Percentiles rank a stretch among this genome's conserved stretches.
phyloP scores from a whole-genome alignment of 2,329 filamentous ascomycete genomes.

The Pyrenophora teres region DNA sequence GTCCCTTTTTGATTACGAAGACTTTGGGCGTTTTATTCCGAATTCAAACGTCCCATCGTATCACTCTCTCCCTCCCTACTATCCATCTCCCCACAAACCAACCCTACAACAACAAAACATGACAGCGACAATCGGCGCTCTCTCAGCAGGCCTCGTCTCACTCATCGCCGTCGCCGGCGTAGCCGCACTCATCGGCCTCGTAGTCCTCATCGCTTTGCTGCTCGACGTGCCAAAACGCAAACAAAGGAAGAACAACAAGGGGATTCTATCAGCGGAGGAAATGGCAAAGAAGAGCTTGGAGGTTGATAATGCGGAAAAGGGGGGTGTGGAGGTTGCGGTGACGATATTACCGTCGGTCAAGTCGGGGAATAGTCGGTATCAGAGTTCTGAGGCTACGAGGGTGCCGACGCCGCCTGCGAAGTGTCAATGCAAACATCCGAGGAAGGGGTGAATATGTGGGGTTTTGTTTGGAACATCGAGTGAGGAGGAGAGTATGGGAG shows the following conservation, averaged over 20 bases:
- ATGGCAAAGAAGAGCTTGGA: constrained; percentile 12
- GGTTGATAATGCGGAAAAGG: constrained; percentile 10
- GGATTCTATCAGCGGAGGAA: constrained; percentile 11
- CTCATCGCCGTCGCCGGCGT: constrained; percentile 16
- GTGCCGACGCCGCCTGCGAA: too few species aligned
- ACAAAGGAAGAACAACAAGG: constrained; percentile 5
- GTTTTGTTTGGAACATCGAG: too few species aligned
- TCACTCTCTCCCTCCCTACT: too few species aligned
- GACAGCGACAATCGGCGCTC: constrained; percentile 6
- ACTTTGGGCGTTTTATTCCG: not conserved
- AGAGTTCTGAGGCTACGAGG: too few species aligned
- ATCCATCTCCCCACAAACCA: not conserved
- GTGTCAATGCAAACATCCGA: too few species aligned
- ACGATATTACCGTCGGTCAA: constrained; percentile 9
- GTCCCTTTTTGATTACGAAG: not conserved
- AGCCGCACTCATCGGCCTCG: constrained; percentile 13
- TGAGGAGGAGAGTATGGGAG: too few species aligned
- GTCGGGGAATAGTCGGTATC: not conserved
- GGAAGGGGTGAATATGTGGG: too few species aligned
- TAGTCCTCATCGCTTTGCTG: constrained; percentile 12
- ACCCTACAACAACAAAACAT: not conserved
- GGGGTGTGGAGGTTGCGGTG: constrained; percentile 5
- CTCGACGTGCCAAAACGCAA: constrained; percentile 19
- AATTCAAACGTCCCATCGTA: not conserved
- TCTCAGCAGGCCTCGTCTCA: constrained; percentile 16